Conservation (phyloP, 768 basidiomycete genomes). For the Tylopilus balloui region DNA sequence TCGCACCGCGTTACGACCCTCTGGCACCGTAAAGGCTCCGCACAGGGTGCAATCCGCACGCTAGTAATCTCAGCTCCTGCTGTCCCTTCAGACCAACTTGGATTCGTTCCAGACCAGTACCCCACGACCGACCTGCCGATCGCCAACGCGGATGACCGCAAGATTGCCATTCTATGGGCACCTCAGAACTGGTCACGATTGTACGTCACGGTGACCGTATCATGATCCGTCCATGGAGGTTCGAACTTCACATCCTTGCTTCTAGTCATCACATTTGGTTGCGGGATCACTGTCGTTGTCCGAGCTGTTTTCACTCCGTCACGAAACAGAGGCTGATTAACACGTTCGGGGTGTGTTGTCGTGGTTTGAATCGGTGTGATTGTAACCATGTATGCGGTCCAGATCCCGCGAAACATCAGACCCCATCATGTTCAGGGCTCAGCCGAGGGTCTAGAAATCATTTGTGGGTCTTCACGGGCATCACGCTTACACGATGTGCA, state of each 20-base stretch:
- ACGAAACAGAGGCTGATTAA: conserved; percentile 90
- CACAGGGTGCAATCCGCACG: conserved; percentile 1
- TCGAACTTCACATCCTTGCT: neutral
- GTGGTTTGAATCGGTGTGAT: neutral
- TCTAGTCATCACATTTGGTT: conserved; percentile 87
- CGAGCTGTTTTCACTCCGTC: conserved; percentile 76
- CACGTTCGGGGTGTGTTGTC: conserved; percentile 65
- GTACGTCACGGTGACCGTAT: conserved; percentile 41
- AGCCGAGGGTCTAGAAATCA: conserved; percentile 62
- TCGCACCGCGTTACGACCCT: neutral
- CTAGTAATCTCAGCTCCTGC: conserved; percentile 1
- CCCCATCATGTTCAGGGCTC: conserved; percentile 56
- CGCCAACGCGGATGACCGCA: conserved; percentile 50
- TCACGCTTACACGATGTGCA: neutral
- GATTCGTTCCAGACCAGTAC: conserved; percentile 18
- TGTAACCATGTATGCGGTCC: conserved; percentile 6
- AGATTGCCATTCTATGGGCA: conserved; percentile 72
- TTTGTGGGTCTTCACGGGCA: conserved; percentile 48
- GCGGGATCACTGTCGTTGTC: conserved; percentile 88
- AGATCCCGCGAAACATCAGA: conserved; percentile 76
- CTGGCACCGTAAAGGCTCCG: neutral
- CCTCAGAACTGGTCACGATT: conserved; percentile 69
- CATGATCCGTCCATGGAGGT: neutral
- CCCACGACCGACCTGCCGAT: conserved; percentile 41
- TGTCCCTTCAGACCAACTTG: conserved; percentile 29